Evolutionary conservation across 1,139 yeast genomes (phyloP).

Genomic region (Blastobotrys apis): DNA sequence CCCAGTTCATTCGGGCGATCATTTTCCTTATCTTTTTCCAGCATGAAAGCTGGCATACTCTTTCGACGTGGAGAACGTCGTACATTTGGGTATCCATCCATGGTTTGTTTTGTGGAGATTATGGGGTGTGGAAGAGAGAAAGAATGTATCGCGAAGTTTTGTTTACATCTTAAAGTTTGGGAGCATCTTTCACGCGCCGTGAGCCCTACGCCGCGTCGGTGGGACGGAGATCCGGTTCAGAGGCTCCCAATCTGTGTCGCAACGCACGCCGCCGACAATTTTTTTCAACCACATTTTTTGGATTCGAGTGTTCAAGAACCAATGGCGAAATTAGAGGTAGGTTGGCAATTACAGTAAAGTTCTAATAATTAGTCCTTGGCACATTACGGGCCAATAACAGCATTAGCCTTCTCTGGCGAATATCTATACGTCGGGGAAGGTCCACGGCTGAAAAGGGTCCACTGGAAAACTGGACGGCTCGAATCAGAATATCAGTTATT

Average conservation of each 20-base stretch:
- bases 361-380: constrained; percentile 17
- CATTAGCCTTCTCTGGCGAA: constrained; percentile 45
- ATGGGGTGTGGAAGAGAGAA: too few relatives aligned
- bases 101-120: neutral
- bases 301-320: too few relatives aligned
- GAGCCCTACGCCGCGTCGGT: too few relatives aligned
- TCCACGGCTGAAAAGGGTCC: constrained; percentile 55
- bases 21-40: constrained; percentile 15
- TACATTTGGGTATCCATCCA: constrained; percentile 5
- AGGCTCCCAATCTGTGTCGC: too few relatives aligned
- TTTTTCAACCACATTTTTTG: too few relatives aligned
- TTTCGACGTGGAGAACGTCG: constrained; percentile 13
- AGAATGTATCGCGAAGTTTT: too few relatives aligned
- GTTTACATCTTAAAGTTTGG: too few relatives aligned
- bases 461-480: constrained; percentile 41
- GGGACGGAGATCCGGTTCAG: too few relatives aligned
- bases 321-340: too few relatives aligned
- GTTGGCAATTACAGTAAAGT: neutral
- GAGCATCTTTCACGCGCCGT: too few relatives aligned
- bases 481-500: constrained; percentile 49
- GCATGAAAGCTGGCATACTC: constrained; percentile 17
- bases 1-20: constrained; percentile 6
- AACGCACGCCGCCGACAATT: too few relatives aligned
- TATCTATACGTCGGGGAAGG: constrained; percentile 71
- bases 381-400: constrained; percentile 75